These are phyloP conservation scores for Cocos nucifera DNA, from an alignment of 176 grass and related monocot species.

Conservation along the genomic window DNA sequence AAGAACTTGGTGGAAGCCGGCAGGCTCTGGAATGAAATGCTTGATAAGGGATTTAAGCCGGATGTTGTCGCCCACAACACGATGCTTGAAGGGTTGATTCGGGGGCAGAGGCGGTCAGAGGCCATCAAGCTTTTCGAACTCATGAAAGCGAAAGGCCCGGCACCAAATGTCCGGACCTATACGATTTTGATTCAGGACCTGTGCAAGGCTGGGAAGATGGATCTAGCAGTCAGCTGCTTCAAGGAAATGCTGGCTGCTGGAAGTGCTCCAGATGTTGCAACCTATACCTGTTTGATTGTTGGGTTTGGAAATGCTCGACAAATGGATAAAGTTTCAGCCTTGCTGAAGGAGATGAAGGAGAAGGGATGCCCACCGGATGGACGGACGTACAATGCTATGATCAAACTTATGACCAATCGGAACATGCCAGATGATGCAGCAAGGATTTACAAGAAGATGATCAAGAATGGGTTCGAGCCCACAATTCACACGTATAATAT, in stretches of 20 bases:
- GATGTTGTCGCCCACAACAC: slow-evolving; percentile 65
- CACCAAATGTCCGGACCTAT: slow-evolving; percentile 65
- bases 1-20: slow-evolving; percentile 71
- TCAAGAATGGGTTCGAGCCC: slow-evolving; percentile 67
- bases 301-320: slow-evolving; percentile 66
- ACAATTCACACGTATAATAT: slow-evolving; percentile 89
- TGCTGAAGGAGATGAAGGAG: slow-evolving; percentile 56
- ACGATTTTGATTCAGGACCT: slow-evolving; percentile 60
- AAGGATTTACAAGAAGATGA: slow-evolving; percentile 75
- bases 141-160: slow-evolving; percentile 85
- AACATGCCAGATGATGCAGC: slow-evolving; percentile 63
- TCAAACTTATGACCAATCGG: slow-evolving; percentile 76
- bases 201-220: slow-evolving; percentile 82
- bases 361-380: slow-evolving; percentile 56
- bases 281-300: slow-evolving; percentile 75
- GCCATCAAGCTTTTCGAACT: slow-evolving; percentile 84
- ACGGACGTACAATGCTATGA: slow-evolving; percentile 63
- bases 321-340: slow-evolving; percentile 63
- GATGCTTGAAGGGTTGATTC: slow-evolving; percentile 74
- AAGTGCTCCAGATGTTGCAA: slow-evolving; percentile 40
- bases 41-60: slow-evolving; percentile 62
- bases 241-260: slow-evolving; percentile 48
- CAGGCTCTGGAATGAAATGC: slow-evolving; percentile 75
- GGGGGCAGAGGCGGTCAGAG: slow-evolving; percentile 56
- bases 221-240: slow-evolving; percentile 52